Evolutionary conservation across 768 basidiomycete genomes (phyloP).

Genomic region (Boletus rex-veris): DNA sequence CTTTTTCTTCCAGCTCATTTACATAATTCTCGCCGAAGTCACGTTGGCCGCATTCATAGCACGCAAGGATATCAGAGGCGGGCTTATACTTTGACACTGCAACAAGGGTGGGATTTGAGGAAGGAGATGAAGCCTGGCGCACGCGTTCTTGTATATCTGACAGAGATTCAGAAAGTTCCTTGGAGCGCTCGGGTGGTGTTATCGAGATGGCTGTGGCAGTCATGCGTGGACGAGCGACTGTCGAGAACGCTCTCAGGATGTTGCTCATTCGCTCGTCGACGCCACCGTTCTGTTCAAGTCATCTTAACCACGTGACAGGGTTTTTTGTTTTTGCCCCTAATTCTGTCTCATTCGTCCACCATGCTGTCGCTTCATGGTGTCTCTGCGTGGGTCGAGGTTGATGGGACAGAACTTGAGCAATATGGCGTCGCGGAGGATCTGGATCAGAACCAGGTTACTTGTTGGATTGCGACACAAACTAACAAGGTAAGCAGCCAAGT

Average conservation of each 20-base stretch:
- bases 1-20: conserved; percentile 88
- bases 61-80: conserved; percentile 77
- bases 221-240: conserved; percentile 15
- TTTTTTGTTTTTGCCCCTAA: background rate
- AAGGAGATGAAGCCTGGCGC: conserved; percentile 28
- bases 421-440: conserved; percentile 21
- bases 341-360: background rate
- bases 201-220: conserved; percentile 11
- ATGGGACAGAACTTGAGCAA: conserved; percentile 24
- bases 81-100: conserved; percentile 96
- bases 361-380: conserved; percentile 24
- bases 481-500: conserved; percentile 21
- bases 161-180: conserved; percentile 54
- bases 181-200: conserved; percentile 40
- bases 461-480: conserved; percentile 28
- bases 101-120: conserved; percentile 49
- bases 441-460: conserved; percentile 19
- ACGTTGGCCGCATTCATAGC: conserved; percentile 75
- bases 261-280: background rate
- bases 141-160: conserved; percentile 51
- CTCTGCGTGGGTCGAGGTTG: conserved; percentile 30
- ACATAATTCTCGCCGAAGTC: conserved; percentile 99
- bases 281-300: background rate
- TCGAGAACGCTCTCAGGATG: conserved; percentile 5
- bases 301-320: conserved; percentile 18